Evolutionary conservation across 495 filamentous ascomycete species (phyloP), one percentile per base, ranked within the genome.

Genomic region (Collariella sp.): DNA sequence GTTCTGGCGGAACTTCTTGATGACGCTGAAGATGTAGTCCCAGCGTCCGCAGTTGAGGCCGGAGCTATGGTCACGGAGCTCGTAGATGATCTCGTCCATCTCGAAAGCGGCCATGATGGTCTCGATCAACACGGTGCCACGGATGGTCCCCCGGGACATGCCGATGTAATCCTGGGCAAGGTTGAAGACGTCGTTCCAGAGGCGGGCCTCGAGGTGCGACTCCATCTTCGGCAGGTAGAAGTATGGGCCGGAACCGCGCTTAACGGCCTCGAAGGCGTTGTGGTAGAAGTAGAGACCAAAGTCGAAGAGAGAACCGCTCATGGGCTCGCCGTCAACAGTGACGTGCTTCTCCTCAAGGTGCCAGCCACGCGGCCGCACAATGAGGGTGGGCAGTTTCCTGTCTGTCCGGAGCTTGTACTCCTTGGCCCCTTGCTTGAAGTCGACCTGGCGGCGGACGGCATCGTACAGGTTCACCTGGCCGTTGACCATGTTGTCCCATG

Each of bases 221-320:
- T 99, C 93, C 89, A 99, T 95, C 82, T 99, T 99, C 56, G 93
- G 93, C 45, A 99, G 87, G 77, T 99, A 99, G 77, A 96, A 99
- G 81, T 99, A 97, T 19, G 93, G 93, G 43, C 93, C 93, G 61
- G 78, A 79, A 36, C 93, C 94, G 44, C 81, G 80, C 71, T 84
- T 81, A 58, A 96, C 81, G 53, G 91, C 77, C 76, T 96, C 88
- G 69, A 85, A 79, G 55, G 91, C 93, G 68, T 96, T 99, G 82
- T 99, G 89, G 85, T 88, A 97, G 78, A 99, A 99, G 78, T 96
- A 97, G 13, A 97, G 82, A 62, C 94, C 93, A 70, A 99, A 99
- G 72, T 99, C 93, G 70, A 99, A 99, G 16, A 99, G 80, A 59
- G 79, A 79, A 52, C 86, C 93, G 39, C 90, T 95, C 62, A 99